Conservation (phyloP, 2,329 filamentous ascomycete species). For the Cadophora luteo-olivacea region DNA sequence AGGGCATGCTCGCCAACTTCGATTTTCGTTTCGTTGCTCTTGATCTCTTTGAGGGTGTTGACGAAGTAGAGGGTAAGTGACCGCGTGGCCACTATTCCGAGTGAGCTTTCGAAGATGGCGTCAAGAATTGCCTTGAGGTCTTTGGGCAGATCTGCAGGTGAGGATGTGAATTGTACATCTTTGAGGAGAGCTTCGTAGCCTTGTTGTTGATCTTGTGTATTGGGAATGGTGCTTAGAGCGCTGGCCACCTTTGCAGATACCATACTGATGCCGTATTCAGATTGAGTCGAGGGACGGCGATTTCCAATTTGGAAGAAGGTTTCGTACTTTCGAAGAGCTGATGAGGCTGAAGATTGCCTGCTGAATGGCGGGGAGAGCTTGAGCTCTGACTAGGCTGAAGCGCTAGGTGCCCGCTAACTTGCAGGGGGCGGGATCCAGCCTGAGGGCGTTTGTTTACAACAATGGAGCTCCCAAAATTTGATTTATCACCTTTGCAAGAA, state of each 20-base stretch:
- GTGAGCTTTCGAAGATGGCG: slow-evolving; percentile 42
- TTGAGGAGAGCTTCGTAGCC: slow-evolving; percentile 55
- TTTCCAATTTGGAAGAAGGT: not conserved
- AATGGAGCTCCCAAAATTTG: not conserved
- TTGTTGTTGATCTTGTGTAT: slow-evolving; percentile 51
- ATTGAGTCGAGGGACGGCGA: not conserved
- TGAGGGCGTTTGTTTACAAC: not conserved
- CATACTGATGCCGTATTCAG: slow-evolving; percentile 33
- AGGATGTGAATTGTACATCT: slow-evolving; percentile 45
- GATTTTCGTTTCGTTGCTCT: slow-evolving; percentile 71
- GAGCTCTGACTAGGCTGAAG: slow-evolving; percentile 21
- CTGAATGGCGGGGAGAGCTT: slow-evolving; percentile 20
- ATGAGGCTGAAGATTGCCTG: slow-evolving; percentile 35
- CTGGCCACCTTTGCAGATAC: slow-evolving; percentile 49
- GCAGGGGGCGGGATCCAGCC: not conserved
- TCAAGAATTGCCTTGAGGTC: slow-evolving; percentile 44
- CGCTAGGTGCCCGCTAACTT: slow-evolving; percentile 15
- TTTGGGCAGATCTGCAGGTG: slow-evolving; percentile 31
- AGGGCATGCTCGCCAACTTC: slow-evolving; percentile 79
- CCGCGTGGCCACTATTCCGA: slow-evolving; percentile 45
- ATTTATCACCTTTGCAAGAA: too few species aligned
- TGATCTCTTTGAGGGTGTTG: slow-evolving; percentile 63
- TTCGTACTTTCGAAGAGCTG: not conserved
- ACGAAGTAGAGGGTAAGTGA: slow-evolving; percentile 60
- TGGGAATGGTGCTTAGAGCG: slow-evolving; percentile 52